Conservation (phyloP, 495 filamentous ascomycete genomes). For the Chaetomium cochliodes region DNA sequence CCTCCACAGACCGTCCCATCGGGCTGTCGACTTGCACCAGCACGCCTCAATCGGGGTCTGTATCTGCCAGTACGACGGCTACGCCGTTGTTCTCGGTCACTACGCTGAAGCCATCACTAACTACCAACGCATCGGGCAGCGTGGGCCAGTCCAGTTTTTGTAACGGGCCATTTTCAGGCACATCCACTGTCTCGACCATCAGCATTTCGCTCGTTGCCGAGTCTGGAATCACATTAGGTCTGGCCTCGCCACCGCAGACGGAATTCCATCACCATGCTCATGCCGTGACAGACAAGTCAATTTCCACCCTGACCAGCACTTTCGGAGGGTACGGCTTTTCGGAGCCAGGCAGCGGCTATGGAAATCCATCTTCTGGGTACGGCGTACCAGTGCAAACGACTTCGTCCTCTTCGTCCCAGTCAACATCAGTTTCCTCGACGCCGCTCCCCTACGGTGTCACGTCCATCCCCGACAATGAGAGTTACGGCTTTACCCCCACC, state of each 20-base stretch:
- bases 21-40: no score
- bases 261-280: conserved; percentile 24
- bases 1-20: no score
- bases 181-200: neutral
- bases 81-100: conserved; percentile 5
- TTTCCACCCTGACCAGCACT: neutral
- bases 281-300: neutral
- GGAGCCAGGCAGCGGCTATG: conserved; percentile 19
- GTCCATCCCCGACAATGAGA: neutral
- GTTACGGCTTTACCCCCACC: neutral
- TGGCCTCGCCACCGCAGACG: conserved; percentile 25
- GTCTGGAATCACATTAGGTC: neutral
- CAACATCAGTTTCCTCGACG: neutral
- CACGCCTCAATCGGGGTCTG: neutral
- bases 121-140: neutral
- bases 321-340: conserved; percentile 22
- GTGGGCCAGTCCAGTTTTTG: neutral
- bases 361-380: conserved; percentile 8
- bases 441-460: neutral
- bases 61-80: neutral
- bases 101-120: neutral
- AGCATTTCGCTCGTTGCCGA: neutral
- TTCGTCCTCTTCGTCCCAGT: neutral
- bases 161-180: neutral
- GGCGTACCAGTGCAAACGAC: neutral